Conservation (phyloP, 345 rosid species). For the Mallotus nudiflorus region DNA sequence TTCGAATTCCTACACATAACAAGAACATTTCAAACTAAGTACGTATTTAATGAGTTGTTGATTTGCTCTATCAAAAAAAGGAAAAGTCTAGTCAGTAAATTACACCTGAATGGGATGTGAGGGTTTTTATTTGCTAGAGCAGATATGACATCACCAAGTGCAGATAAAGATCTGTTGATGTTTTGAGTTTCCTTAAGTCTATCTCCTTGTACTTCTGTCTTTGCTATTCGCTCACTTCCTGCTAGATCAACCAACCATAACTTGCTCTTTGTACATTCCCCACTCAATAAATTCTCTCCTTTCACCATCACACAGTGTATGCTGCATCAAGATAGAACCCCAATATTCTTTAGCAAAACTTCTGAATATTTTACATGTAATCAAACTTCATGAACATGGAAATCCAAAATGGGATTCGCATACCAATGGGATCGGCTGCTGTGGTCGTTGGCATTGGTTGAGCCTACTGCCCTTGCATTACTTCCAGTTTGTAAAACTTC, state of each 20-base stretch:
- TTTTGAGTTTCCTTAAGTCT: slow-evolving; percentile 96
- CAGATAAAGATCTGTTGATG: slow-evolving; percentile 92
- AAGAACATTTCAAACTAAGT: slow-evolving; percentile 11
- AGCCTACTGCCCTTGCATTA: slow-evolving; percentile 84
- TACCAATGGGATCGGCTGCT: slow-evolving; percentile 99
- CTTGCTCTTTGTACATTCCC: slow-evolving; percentile 90
- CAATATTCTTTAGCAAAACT: slow-evolving; percentile 11
- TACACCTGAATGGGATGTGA: slow-evolving; percentile 86
- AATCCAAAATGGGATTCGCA: slow-evolving; percentile 8
- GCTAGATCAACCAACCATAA: slow-evolving; percentile 97
- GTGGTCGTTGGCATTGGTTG: slow-evolving; percentile 88
- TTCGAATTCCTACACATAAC: slow-evolving; percentile 79
- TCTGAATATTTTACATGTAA: not conserved
- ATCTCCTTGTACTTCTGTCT: slow-evolving; percentile 93
- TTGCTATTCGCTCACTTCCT: slow-evolving; percentile 96
- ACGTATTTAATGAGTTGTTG: not conserved
- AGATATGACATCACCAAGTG: slow-evolving; percentile 96
- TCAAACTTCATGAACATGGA: not conserved
- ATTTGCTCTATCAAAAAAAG: slow-evolving; percentile 3
- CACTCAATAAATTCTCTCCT: slow-evolving; percentile 82
- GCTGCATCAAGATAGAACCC: slow-evolving; percentile 40
- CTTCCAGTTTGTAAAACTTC: slow-evolving; percentile 89
- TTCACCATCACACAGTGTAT: slow-evolving; percentile 87
- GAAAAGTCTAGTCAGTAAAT: not conserved
- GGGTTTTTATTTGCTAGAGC: slow-evolving; percentile 93